Base-by-base conservation (phyloP, 1,284 basidiomycete species). In the Malassezia japonica region DNA sequence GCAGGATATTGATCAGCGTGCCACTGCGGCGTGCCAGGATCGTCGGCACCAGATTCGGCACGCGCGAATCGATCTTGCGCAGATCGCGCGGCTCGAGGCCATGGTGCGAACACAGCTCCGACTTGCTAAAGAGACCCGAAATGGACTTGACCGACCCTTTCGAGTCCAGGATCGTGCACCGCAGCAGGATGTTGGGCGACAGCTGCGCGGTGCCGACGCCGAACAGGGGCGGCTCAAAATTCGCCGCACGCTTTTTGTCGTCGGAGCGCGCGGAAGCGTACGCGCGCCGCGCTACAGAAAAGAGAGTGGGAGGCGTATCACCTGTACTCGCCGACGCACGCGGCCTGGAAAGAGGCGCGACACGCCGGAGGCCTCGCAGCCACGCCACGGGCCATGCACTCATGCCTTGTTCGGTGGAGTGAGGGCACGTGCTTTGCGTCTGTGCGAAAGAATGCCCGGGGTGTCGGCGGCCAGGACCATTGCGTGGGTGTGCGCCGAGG, bases 31-130 rank as follows among this genome's bases (percentile, higher is more conserved):
- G 80, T 35, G 87, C 82, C 38, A 98, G 79, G 66, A 96, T 94
- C 15, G 73, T 90, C 27, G 92, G 91, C 13, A 96, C 87, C 49
- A 92, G 81, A 74, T 91, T 94, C 18, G 90, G 89, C 53, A 91
- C 82, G 57, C 89, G 79, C 12, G 87, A 89, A 77, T 96, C 92
- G 64, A 98, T 88, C 77, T 95, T 95, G 50, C 92, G 84, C 35
- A 98, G 78, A 76, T 98, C 92, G 77, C 92, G 85, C 58, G 89
- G 86, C 85, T 95, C 53, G 49, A 96, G 76, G 62, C 83, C 82
- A 74, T 95, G 87, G 70, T 91, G 86, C 35, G 80, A 76, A 74
- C 87, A 90, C 45, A 98, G 78, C 65, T 90, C 86, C 36, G 84
- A 82, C 74, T 86, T 87, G 66, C 84, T 87, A 75, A 92, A 91